Evolutionary conservation across 2,329 filamentous ascomycete genomes (phyloP), one percentile per base, ranked within the genome.

Genomic region (Colletotrichum sidae): DNA sequence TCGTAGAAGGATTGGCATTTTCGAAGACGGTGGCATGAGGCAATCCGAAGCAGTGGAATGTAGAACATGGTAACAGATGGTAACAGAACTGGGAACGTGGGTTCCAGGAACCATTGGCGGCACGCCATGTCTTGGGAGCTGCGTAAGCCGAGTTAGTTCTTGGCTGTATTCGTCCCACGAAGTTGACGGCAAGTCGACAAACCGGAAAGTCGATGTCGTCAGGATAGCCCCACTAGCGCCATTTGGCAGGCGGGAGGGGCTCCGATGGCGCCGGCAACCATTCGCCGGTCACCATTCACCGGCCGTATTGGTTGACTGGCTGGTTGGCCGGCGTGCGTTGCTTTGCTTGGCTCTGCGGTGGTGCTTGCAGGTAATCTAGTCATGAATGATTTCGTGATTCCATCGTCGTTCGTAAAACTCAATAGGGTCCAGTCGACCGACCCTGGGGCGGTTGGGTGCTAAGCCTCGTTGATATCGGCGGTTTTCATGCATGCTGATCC

Each of bases 201-300:
- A 55, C 25, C 25, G 25, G 25, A 55, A 68, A 65, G 34, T 69
- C 65, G 54, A 69, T 69, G 67, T 69, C 67, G 67, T 69, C 67
- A 69, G 65, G 49, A 65, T 39, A 54, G 47, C 3, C 53, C 39
- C 42, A 13, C 53, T 68, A 57, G 60, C 60, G 67, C 56, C 58
- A 54, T 57, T 66, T 55, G 8, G 10, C 25, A 25, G 25, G 15
- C 58, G 59, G 47, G 58, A 63, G 58, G 53, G 58, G 59, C 52
- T 57, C 42, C 59, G 53, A 57, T 37, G 63, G 58, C 58, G 37
- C 58, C 46, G 47, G 15, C 37, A 8, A 39, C 58, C 15, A 57
- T 25, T 25, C 25, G 62, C 52, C 51, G 46, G 13, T n/a, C 17
- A 46, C 44, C 44, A 13, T 44, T 8, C 11, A 15, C 11, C 9